These are phyloP conservation scores for Populus hybrid DNA, from an alignment of 441 rosid genomes.

Conservation along the genomic window DNA sequence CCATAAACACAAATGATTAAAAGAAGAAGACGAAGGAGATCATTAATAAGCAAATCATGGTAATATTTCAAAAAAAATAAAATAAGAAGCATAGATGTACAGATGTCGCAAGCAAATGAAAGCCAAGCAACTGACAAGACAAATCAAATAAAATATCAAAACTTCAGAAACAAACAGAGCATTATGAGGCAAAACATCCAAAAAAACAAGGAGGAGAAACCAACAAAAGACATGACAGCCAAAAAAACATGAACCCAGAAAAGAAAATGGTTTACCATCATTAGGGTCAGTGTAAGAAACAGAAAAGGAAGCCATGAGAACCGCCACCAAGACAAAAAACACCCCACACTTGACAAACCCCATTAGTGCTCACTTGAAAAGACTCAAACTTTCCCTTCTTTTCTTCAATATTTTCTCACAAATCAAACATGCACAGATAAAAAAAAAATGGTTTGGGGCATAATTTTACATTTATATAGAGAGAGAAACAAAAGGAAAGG, in stretches of 20 bases:
- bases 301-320: slow-evolving; percentile 44
- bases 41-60: not conserved
- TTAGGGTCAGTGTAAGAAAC: slow-evolving; percentile 56
- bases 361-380: slow-evolving; percentile 29
- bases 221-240: no score
- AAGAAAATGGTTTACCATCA: slow-evolving; percentile 49
- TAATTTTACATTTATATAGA: not conserved
- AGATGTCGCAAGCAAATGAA: not conserved
- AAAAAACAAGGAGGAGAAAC: no score
- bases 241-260: not conserved
- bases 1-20: not conserved
- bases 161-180: not conserved
- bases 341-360: slow-evolving; percentile 30
- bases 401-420: slow-evolving; percentile 11
- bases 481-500: not conserved
- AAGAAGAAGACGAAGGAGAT: no score
- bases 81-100: not conserved
- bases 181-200: not conserved
- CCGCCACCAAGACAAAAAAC: slow-evolving; percentile 34
- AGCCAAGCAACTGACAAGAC: not conserved
- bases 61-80: no score
- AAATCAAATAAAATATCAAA: not conserved
- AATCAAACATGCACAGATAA: slow-evolving; percentile 8
- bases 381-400: slow-evolving; percentile 15
- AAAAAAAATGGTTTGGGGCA: not conserved